Evolutionary conservation across 345 rosid genomes (phyloP).

Genomic region (Citrus maxima): DNA sequence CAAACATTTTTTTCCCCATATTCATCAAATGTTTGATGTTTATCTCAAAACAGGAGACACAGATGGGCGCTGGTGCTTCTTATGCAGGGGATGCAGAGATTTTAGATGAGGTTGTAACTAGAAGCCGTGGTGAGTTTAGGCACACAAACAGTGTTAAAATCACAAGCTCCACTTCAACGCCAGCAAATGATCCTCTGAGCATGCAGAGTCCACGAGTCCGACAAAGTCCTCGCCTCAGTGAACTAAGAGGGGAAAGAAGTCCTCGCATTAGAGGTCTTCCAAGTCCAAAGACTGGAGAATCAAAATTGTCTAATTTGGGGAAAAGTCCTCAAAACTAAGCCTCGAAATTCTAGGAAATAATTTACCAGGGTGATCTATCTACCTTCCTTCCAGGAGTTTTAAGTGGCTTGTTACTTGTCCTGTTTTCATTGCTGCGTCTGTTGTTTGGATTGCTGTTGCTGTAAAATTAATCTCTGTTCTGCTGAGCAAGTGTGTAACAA

Average conservation of each 20-base stretch:
- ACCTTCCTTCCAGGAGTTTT: constrained; percentile 17
- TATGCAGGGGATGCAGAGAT: constrained; percentile 66
- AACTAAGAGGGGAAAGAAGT: constrained; percentile 61
- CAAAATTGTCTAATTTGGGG: constrained; percentile 50
- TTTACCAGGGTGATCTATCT: constrained; percentile 20
- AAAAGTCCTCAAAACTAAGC: constrained; percentile 61
- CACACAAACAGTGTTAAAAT: constrained; percentile 68
- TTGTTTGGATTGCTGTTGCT: constrained; percentile 15
- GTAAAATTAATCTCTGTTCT: constrained; percentile 26
- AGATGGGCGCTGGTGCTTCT: constrained; percentile 52
- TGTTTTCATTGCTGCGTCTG: constrained; percentile 26
- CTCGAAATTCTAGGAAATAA: constrained; percentile 18
- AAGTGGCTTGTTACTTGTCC: constrained; percentile 27
- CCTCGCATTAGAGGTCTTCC: constrained; percentile 39
- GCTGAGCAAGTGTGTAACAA: constrained; percentile 17
- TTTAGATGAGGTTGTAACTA: constrained; percentile 76
- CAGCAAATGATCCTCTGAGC: constrained; percentile 39
- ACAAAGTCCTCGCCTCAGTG: constrained; percentile 62
- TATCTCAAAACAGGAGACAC: constrained; percentile 43
- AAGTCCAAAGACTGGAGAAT: constrained; percentile 52
- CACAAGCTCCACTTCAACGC: constrained; percentile 69
- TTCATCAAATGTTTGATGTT: not conserved
- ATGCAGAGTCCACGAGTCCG: constrained; percentile 44
- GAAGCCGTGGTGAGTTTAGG: constrained; percentile 95
- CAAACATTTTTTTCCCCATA: not conserved